Base-by-base conservation (phyloP, 2,329 filamentous ascomycete species). In the Alternaria triticina region DNA sequence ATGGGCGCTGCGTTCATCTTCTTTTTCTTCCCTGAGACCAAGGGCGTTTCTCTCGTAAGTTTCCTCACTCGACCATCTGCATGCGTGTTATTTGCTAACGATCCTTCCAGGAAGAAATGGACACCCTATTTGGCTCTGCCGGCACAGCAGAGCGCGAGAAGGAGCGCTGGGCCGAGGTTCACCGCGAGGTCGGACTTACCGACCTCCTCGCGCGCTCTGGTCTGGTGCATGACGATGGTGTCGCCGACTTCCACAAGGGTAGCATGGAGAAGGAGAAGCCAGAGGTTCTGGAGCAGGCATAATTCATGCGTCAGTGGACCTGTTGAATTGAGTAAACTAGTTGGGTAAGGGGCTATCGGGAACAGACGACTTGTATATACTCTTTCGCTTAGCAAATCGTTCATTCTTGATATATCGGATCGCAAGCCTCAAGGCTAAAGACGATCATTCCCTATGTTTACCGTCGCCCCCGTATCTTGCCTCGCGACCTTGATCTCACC, bases 131-230 rank as follows among this genome's bases (percentile, higher is more conserved):
- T 68, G 89, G 89, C n/a, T 88, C 86, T 5, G 86, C 88, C 66
- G 89, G 90, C 13, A 85, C 87, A 1, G 90, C 90, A 0, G 84
- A 87, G 56, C 88, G 88, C 4, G 90, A 93, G 70, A 83, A 86
- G 50, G 88, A 91, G 78, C 86, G 90, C 20, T 92, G 92, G 89
- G 85, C 85, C 9, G 87, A 90, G 76, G 91, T 93, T 70, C 90
- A 92, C 74, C 80, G 82, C 33, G 90, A 92, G 70, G 88, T 93
- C 67, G 91, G 91, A 0, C 82, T 93, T 57, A 80, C 82, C 8
- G 73, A 81, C 25, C 51, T 78, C 25, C 52, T 77, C 0, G 63
- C 40, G 6, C 59, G 71, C 10, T 51, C 68, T 20, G 72, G 70
- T 13, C 54, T 73, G 5, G 54, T 62, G 23, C 52, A 68, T 30